Base-by-base conservation (phyloP, 768 basidiomycete species). In the Mycena albidolilacea region DNA sequence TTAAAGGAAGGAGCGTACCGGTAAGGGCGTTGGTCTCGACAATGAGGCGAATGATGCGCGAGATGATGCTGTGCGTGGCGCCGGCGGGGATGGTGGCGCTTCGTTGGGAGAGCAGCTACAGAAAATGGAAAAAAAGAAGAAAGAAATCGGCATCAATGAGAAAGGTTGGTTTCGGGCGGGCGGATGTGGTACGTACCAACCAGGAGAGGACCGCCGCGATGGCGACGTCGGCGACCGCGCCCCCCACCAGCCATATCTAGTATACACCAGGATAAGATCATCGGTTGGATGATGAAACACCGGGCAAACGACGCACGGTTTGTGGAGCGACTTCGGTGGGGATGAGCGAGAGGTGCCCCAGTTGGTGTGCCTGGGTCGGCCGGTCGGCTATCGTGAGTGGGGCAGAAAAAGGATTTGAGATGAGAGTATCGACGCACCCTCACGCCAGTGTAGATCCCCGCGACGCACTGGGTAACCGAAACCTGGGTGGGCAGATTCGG, bases 1-100 rank as follows among this genome's bases (percentile, higher is more conserved):
- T 21, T 7, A 12, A 8, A 21, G n/a, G 1, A 19, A 6, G 21
- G 8, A 30, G 46, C 64, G n/a, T 37, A 77, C 76, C 71, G 12
- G 76, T 72, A 17, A 75, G 58, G 15, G 67, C 57, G 43, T 75
- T 75, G 15, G 76, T 77, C 55, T 77, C 76, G 19, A 77, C 71
- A n/a, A 71, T 55, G 55, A 77, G 60, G 17, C 68, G 73, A 12
- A 75, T 62, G 46, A 73, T 38, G 21, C 74, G 58, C 15, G 60
- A 63, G 7, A 77, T 66, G 5, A 75, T 23, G 23, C 48, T 54
- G 55, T 64, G 69, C 4, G 72, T 64, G 3, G 30, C 7, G 21
- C 65, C 30, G 2, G 11, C 6, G 2, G 59, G 64, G 21, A 67
- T 44, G 14, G 58, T 52, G 0, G 9, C n/a, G 30, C 23, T 64